Evolutionary conservation across 2,329 filamentous ascomycete species (phyloP).

Genomic region (Fonsecaea nubica): DNA sequence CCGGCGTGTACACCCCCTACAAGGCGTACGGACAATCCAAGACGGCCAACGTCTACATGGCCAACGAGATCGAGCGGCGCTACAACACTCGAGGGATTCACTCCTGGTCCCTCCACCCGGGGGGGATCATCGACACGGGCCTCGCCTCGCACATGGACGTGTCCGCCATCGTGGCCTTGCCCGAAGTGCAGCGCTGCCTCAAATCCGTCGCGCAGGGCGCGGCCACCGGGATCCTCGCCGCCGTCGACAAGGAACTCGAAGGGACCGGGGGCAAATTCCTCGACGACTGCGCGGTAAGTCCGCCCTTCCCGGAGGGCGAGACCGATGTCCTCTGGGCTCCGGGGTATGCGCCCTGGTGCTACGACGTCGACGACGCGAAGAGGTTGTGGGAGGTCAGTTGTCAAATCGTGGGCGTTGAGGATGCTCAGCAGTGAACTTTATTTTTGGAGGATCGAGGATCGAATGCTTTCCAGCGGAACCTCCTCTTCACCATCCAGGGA

Average conservation of each 20-base stretch:
- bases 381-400: constrained; percentile 34
- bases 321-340: constrained; percentile 4
- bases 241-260: constrained; percentile 41
- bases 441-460: too few species aligned
- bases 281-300: constrained; percentile 38
- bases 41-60: constrained; percentile 58
- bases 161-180: constrained; percentile 32
- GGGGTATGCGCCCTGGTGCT: constrained; percentile 35
- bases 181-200: constrained; percentile 34
- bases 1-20: constrained; percentile 44
- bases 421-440: background rate
- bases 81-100: constrained; percentile 55
- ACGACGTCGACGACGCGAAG: constrained; percentile 32
- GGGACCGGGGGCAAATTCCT: constrained; percentile 43
- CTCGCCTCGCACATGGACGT: constrained; percentile 35
- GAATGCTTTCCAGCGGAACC: too few species aligned
- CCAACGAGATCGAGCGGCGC: constrained; percentile 58
- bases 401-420: constrained; percentile 30
- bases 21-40: constrained; percentile 58
- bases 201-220: constrained; percentile 50
- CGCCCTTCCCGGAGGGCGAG: constrained; percentile 20
- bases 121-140: constrained; percentile 49
- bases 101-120: constrained; percentile 54
- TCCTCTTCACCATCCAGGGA: too few species aligned
- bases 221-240: constrained; percentile 43